Conservation (phyloP, 345 rosid species). For the Rubroshorea leprosula region DNA sequence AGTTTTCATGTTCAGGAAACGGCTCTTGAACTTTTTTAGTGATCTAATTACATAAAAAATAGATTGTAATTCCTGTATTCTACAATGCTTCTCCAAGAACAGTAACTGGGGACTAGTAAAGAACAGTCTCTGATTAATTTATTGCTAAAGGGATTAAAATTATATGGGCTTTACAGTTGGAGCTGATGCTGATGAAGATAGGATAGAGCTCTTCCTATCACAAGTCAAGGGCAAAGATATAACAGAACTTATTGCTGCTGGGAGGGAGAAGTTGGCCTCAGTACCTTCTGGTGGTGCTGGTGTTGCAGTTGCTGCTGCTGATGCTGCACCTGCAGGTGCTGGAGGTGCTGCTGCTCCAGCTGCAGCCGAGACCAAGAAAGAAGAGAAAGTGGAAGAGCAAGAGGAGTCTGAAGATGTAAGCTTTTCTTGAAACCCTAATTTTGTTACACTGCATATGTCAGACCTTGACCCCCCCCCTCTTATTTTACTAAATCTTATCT, state of each 20-base stretch:
- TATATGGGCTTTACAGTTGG: slow-evolving; percentile 43
- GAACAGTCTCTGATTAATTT: too few species aligned
- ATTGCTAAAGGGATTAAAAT: too few species aligned
- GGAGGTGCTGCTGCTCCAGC: slow-evolving; percentile 43
- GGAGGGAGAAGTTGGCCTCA: slow-evolving; percentile 77
- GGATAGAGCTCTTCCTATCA: slow-evolving; percentile 53
- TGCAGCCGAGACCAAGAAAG: slow-evolving; percentile 65
- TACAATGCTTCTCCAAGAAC: too few species aligned
- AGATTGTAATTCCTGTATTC: too few species aligned
- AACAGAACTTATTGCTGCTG: slow-evolving; percentile 71
- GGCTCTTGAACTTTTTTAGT: too few species aligned
- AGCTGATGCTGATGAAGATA: slow-evolving; percentile 52
- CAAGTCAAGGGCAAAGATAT: slow-evolving; percentile 66
- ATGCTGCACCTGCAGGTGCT: slow-evolving; percentile 34
- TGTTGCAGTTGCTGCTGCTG: slow-evolving; percentile 37
- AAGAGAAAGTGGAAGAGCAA: slow-evolving; percentile 69
- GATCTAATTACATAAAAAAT: too few species aligned
- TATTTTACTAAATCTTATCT: too few species aligned
- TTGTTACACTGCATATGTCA: too few species aligned
- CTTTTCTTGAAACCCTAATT: not conserved
- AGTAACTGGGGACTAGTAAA: too few species aligned
- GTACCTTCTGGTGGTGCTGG: slow-evolving; percentile 59
- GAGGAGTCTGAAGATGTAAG: slow-evolving; percentile 85
- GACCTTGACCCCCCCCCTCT: too few species aligned
- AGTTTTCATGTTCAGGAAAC: too few species aligned